These are phyloP conservation scores for Penicillium chermesinum DNA, from an alignment of 495 filamentous ascomycete species.

Conservation along the genomic window DNA sequence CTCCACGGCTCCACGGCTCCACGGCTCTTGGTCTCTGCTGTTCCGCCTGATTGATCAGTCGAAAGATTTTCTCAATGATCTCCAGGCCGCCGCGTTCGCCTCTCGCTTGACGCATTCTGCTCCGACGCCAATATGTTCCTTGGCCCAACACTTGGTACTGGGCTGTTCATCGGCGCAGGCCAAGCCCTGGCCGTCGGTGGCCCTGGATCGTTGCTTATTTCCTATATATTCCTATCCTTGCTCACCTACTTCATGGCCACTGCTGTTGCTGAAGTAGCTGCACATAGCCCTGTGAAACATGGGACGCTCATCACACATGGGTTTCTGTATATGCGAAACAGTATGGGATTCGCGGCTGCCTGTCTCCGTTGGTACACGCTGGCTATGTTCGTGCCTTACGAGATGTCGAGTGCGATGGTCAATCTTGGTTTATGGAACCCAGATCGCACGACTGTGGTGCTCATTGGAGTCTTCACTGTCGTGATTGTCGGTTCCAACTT, in stretches of 20 bases:
- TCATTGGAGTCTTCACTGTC: conserved; percentile 65
- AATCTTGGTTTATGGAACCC: conserved; percentile 75
- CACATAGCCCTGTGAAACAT: conserved; percentile 50
- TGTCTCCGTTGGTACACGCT: conserved; percentile 54
- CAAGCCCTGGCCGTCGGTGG: conserved; percentile 38
- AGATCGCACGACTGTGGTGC: conserved; percentile 55
- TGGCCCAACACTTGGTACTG: conserved; percentile 37
- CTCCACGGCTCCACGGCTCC: too few relatives aligned
- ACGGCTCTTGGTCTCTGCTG: too few relatives aligned
- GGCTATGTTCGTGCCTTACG: conserved; percentile 64
- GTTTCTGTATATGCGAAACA: conserved; percentile 46
- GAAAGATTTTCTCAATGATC: too few relatives aligned
- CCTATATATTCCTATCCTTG: conserved; percentile 44
- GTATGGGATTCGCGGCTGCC: conserved; percentile 52
- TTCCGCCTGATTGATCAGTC: too few relatives aligned
- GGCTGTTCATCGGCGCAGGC: conserved; percentile 36
- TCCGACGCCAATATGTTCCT: conserved; percentile 29
- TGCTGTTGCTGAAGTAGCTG: conserved; percentile 57
- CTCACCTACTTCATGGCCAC: conserved; percentile 58
- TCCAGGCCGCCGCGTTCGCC: background rate
- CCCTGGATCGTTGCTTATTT: conserved; percentile 35
- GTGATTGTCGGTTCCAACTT: conserved; percentile 70
- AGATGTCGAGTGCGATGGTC: conserved; percentile 79
- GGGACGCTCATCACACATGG: conserved; percentile 55
- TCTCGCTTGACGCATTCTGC: conserved; percentile 6